Conservation (phyloP, 495 filamentous ascomycete species). For the Penicillium ochrochloron region DNA sequence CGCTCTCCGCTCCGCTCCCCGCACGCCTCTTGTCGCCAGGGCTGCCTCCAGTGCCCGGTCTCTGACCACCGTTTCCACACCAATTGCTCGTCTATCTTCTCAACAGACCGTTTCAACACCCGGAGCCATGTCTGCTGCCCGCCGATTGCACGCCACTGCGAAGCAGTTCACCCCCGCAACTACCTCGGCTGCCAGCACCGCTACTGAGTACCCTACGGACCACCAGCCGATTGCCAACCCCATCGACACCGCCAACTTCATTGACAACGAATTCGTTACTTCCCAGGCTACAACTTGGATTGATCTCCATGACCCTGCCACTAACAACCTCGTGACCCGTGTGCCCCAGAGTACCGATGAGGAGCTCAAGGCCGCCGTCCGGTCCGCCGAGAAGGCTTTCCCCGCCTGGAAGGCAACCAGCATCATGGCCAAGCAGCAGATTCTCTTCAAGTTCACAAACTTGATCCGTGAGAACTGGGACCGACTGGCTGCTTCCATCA, state of each 20-base stretch:
- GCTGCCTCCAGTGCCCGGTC: constrained; percentile 36
- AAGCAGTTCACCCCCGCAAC: constrained; percentile 60
- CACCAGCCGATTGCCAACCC: constrained; percentile 79
- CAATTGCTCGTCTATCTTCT: constrained; percentile 26
- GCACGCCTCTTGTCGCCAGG: constrained; percentile 41
- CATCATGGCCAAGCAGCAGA: constrained; percentile 84
- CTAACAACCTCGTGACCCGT: constrained; percentile 97
- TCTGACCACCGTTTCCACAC: constrained; percentile 35
- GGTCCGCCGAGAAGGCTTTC: constrained; percentile 88
- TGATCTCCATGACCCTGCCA: constrained; percentile 92
- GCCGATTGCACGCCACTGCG: constrained; percentile 62
- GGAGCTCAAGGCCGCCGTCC: constrained; percentile 86
- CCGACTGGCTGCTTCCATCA: constrained; percentile 91
- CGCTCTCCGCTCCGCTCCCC: constrained; percentile 52
- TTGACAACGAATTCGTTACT: constrained; percentile 85
- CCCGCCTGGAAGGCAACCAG: constrained; percentile 83
- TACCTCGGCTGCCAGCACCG: constrained; percentile 59
- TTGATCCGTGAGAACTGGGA: constrained; percentile 97
- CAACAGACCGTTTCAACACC: constrained; percentile 24
- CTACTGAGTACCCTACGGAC: constrained; percentile 75
- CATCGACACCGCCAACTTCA: constrained; percentile 84
- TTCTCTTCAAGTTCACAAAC: constrained; percentile 94
- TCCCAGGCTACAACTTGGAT: constrained; percentile 83
- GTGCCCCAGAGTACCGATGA: constrained; percentile 93
- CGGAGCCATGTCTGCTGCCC: constrained; percentile 34